These are phyloP conservation scores for Penicillium palitans DNA, from an alignment of 2,329 filamentous ascomycete species.

Conservation along the genomic window DNA sequence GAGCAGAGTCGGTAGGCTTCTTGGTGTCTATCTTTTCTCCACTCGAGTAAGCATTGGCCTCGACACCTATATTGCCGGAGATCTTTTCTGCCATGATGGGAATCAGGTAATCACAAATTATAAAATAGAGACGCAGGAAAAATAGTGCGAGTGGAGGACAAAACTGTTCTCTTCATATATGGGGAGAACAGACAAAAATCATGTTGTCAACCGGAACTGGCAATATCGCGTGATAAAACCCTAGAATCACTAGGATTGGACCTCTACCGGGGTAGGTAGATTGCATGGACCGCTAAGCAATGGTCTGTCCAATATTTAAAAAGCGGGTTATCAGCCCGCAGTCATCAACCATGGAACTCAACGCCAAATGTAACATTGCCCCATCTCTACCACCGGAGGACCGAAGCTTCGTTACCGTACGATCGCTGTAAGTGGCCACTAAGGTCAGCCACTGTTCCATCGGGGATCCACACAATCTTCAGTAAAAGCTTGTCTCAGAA, in stretches of 20 bases:
- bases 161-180: neutral
- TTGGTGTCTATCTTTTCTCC: constrained; percentile 22
- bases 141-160: neutral
- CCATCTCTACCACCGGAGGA: neutral
- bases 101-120: neutral
- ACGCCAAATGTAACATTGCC: neutral
- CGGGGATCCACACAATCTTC: neutral
- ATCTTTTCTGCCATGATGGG: constrained; percentile 15
- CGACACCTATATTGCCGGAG: constrained; percentile 10
- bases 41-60: constrained; percentile 18
- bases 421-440: neutral
- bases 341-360: neutral
- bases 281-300: neutral
- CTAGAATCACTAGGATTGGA: neutral
- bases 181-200: neutral
- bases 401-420: neutral
- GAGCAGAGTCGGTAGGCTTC: constrained; percentile 13
- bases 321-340: neutral
- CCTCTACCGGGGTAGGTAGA: neutral
- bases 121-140: neutral
- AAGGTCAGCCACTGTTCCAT: neutral
- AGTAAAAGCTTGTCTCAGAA: neutral
- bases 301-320: neutral
- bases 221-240: neutral
- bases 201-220: neutral